Percentiles rank a stretch among this genome's conserved stretches.
Evolutionary conservation across 441 rosid species (phyloP).

Genomic region (Jatropha podagrica): DNA sequence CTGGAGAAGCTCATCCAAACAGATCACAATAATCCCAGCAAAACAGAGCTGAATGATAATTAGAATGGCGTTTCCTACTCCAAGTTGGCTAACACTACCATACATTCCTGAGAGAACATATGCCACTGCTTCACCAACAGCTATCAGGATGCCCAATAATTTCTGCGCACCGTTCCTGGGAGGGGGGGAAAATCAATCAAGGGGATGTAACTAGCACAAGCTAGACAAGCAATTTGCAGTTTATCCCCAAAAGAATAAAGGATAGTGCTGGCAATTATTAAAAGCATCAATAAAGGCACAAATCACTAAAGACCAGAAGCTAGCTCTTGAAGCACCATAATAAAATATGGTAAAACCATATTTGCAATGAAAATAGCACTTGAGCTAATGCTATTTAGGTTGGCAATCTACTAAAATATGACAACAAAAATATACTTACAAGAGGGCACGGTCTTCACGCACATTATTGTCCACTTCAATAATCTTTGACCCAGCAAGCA

Average conservation of each 20-base stretch:
- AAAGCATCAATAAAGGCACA: background rate
- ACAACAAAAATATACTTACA: slow-evolving; percentile 38
- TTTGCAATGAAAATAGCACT: background rate
- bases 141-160: slow-evolving; percentile 76
- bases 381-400: no score
- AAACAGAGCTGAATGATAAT: slow-evolving; percentile 87
- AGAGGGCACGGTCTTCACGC: slow-evolving; percentile 75
- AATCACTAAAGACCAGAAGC: background rate
- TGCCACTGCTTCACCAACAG: slow-evolving; percentile 90
- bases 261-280: background rate
- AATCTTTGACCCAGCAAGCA: slow-evolving; percentile 74
- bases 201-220: background rate
- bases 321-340: background rate
- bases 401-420: background rate
- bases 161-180: slow-evolving; percentile 81
- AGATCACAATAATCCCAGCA: slow-evolving; percentile 87
- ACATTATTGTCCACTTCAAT: slow-evolving; percentile 83
- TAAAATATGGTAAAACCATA: no score
- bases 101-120: slow-evolving; percentile 94
- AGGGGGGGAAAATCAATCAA: background rate
- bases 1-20: slow-evolving; percentile 88
- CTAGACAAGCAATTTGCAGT: background rate
- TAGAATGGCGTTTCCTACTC: slow-evolving; percentile 91
- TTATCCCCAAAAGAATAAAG: background rate
- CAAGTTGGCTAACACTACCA: slow-evolving; percentile 82